A percentile compares a stretch with the other conserved stretches of the same genome.
These are phyloP conservation scores for Xylaria sp. DNA, from an alignment of 2,329 filamentous ascomycete species.

Conservation along the genomic window DNA sequence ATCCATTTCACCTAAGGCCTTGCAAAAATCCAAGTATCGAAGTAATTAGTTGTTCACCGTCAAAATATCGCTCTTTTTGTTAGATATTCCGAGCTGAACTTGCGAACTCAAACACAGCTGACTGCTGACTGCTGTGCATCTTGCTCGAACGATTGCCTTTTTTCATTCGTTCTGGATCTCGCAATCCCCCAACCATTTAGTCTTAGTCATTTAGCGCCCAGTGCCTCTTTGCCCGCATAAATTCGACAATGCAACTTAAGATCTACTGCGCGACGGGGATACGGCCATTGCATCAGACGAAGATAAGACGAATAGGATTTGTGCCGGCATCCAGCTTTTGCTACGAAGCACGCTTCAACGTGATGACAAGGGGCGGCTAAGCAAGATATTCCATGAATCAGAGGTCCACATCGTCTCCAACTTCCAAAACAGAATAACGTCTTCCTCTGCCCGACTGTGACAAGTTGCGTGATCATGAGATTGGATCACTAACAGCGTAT, in stretches of 20 bases:
- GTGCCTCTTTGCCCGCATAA: not conserved
- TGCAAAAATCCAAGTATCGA: not conserved
- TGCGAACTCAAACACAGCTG: not conserved
- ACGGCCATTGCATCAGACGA: slow-evolving; percentile 19
- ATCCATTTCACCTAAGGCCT: not conserved
- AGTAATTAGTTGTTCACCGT: not conserved
- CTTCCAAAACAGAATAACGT: slow-evolving; percentile 2
- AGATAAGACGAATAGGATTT: slow-evolving; percentile 31
- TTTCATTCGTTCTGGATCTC: not conserved
- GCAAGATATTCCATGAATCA: slow-evolving; percentile 23
- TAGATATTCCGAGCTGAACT: not conserved
- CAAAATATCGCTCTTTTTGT: not conserved
- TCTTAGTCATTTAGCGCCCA: slow-evolving; percentile 8
- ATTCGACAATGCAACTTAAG: slow-evolving; percentile 17
- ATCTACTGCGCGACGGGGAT: slow-evolving; percentile 18
- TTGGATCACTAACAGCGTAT: slow-evolving; percentile 3
- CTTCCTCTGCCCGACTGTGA: not conserved
- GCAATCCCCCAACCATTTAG: slow-evolving; percentile 1
- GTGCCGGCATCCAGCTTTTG: slow-evolving; percentile 18
- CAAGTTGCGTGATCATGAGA: slow-evolving; percentile 13
- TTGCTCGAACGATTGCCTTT: not conserved
- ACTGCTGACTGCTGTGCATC: not conserved
- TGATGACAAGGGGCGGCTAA: slow-evolving; percentile 19
- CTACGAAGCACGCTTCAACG: slow-evolving; percentile 24
- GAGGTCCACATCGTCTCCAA: slow-evolving; percentile 2